These are phyloP conservation scores for Daldinia eschscholtzii DNA, from an alignment of 2,329 filamentous ascomycete species.

Conservation along the genomic window DNA sequence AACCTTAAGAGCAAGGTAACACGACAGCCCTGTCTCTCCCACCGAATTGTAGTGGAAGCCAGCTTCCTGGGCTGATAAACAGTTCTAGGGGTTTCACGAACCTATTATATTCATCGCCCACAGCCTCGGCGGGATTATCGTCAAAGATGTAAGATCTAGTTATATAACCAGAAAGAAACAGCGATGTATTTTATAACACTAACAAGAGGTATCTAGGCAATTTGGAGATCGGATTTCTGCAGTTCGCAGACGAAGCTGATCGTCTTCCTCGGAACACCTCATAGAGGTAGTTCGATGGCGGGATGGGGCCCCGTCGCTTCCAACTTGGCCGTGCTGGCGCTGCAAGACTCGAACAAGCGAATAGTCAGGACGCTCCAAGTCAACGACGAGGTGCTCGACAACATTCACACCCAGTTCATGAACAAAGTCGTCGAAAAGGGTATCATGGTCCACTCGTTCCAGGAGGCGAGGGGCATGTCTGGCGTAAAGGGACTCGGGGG, in stretches of 20 bases:
- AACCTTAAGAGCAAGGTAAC: background rate
- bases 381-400: conserved; percentile 55
- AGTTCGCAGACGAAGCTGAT: conserved; percentile 51
- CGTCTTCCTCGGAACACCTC: conserved; percentile 58
- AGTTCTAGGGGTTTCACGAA: conserved; percentile 34
- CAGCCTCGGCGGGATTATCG: conserved; percentile 56
- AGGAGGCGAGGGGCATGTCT: conserved; percentile 53
- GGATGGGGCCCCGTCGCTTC: conserved; percentile 53
- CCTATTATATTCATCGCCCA: conserved; percentile 55
- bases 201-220: conserved; percentile 45
- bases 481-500: conserved; percentile 47
- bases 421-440: conserved; percentile 40
- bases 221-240: conserved; percentile 49
- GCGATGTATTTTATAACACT: background rate
- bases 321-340: conserved; percentile 51
- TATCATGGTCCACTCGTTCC: conserved; percentile 58
- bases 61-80: background rate
- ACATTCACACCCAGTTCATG: conserved; percentile 55
- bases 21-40: background rate
- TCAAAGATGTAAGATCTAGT: conserved; percentile 52
- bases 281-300: conserved; percentile 53
- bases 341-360: conserved; percentile 54
- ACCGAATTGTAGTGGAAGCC: background rate
- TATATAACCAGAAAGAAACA: background rate
- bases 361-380: conserved; percentile 52